Evolutionary conservation across 306 rosid species (phyloP).

Genomic region (Vicia faba): DNA sequence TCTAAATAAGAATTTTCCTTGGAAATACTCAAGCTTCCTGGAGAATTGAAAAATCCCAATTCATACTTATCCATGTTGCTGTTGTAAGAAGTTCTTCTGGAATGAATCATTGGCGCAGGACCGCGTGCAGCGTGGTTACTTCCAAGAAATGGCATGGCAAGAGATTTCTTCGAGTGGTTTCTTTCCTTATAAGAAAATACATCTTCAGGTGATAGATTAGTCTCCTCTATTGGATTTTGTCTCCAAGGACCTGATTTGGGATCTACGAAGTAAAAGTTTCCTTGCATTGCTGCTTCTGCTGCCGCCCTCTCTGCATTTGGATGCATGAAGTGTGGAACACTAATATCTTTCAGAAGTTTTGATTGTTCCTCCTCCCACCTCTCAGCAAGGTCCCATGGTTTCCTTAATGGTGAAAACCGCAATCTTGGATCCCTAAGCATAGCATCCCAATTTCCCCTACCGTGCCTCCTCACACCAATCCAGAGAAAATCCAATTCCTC

Average conservation of each 20-base stretch:
- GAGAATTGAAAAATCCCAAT: slow-evolving; percentile 36
- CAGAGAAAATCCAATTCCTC: slow-evolving; percentile 80
- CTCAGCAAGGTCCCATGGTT: slow-evolving; percentile 61
- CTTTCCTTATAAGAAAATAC: slow-evolving; percentile 45
- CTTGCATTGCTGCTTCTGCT: slow-evolving; percentile 33
- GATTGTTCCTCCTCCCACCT: slow-evolving; percentile 68
- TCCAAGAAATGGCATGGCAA: slow-evolving; percentile 35
- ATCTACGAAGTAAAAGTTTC: slow-evolving; percentile 38
- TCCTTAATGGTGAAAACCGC: slow-evolving; percentile 55
- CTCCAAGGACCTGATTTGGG: slow-evolving; percentile 42
- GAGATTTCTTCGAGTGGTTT: slow-evolving; percentile 39
- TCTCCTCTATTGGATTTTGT: slow-evolving; percentile 40
- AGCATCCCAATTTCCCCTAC: slow-evolving; percentile 67
- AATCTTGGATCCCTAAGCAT: slow-evolving; percentile 67
- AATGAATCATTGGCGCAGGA: slow-evolving; percentile 39
- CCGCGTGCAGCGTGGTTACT: slow-evolving; percentile 24
- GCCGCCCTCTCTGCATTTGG: slow-evolving; percentile 35
- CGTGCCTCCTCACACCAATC: slow-evolving; percentile 77
- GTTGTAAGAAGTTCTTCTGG: slow-evolving; percentile 39
- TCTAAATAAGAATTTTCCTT: slow-evolving; percentile 36
- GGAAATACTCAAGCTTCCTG: slow-evolving; percentile 37
- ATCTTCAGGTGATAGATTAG: slow-evolving; percentile 47
- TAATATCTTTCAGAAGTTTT: slow-evolving; percentile 46
- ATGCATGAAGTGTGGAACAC: slow-evolving; percentile 45
- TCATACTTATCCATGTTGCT: slow-evolving; percentile 39